Evolutionary conservation across 73 alveolate species (phyloP).

Genomic region (Paramecium biaurelia): DNA sequence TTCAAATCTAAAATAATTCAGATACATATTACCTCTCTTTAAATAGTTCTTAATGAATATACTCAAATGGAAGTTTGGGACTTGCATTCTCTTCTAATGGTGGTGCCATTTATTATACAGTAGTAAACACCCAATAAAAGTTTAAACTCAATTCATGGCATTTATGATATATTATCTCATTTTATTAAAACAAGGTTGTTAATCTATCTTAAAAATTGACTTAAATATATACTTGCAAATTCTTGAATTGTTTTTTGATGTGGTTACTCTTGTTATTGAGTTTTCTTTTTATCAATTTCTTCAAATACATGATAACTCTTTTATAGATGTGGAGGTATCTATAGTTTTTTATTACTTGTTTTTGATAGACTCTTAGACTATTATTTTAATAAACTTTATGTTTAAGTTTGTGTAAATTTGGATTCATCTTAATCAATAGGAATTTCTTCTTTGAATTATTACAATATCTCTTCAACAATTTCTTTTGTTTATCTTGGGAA

Average conservation of each 20-base stretch:
- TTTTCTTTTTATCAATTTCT: conserved; percentile 17
- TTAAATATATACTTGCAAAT: not conserved
- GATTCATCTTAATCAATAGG: conserved; percentile 37
- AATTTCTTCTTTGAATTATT: conserved; percentile 30
- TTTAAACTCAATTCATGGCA: conserved; percentile 39
- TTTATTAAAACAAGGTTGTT: not conserved
- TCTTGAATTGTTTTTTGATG: not conserved
- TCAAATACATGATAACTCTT: conserved; percentile 1
- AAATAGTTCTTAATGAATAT: conserved; percentile 16
- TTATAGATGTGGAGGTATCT: conserved; percentile 6
- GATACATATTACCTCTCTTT: not conserved
- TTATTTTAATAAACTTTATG: not conserved
- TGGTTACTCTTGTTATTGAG: not conserved
- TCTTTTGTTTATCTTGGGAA: not conserved
- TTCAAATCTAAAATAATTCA: not conserved
- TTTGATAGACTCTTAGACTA: not conserved
- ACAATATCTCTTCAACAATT: not conserved
- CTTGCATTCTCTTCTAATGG: conserved; percentile 59
- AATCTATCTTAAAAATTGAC: not conserved
- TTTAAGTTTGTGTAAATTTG: not conserved
- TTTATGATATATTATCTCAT: conserved; percentile 11
- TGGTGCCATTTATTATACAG: conserved; percentile 56
- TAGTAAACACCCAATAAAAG: conserved; percentile 57
- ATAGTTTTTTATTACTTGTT: not conserved
- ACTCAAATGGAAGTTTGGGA: conserved; percentile 42